Base-by-base conservation (phyloP, 2,329 filamentous ascomycete species). In the Gaeumannomyces sp. region DNA sequence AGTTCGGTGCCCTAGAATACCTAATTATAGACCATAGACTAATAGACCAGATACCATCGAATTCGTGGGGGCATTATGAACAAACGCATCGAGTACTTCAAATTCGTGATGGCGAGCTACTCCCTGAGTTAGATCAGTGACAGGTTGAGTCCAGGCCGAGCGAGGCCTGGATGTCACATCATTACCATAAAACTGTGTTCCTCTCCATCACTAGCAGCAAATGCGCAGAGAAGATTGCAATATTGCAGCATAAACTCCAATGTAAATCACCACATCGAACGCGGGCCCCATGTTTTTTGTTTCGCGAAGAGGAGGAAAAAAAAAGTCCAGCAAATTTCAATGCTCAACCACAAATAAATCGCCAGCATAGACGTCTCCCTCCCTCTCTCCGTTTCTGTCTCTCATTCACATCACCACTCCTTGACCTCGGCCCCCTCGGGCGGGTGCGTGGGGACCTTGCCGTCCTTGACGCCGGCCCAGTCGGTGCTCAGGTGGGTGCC, bases 401-500 rank as follows among this genome's bases (percentile, higher is more conserved):
- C 22, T 25, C 50, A 25, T 27, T 19, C 50, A 31, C 35, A 31
- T 61, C 57, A 73, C 88, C 89, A 95, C 73, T 88, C 87, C 81
- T 89, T 93, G 2, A 86, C 87, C 75, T 90, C 87, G 71, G 92
- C 87, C 0, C 92, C 92, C 60, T 93, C 89, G 0, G 92, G 92
- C 11, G 92, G 90, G 50, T 80, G 77, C 0, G 88, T 90, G 73
- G 91, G 85, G 31, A 97, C 90, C 29, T 79, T 89, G 25, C 85
- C 86, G 68, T 82, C 84, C 62, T 86, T 85, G 27, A 97, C 94
- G 67, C 96, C 90, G 13, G 79, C 77, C 95, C 95, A 99, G 74
- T 94, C 92, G 0, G 95, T 99, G 76, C 92, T 97, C 62, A 99
- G 79, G 3, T 91, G 85, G 0, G 95, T 99, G 5, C 95, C 95